Base-by-base conservation (phyloP, 768 basidiomycete genomes). In the Suillus weaverae region DNA sequence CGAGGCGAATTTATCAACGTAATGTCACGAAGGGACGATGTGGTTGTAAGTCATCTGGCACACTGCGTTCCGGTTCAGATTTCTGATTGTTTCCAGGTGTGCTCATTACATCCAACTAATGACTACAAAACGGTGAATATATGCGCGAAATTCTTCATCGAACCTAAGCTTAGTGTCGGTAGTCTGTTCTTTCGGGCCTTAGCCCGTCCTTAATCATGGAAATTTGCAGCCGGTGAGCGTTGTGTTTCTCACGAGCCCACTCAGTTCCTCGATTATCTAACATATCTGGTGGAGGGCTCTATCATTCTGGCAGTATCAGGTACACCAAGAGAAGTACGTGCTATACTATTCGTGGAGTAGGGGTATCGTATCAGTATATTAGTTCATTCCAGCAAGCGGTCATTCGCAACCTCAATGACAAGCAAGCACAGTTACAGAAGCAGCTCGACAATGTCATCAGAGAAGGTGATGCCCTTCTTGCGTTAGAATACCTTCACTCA, bases 251-350 rank as follows among this genome's bases (percentile, higher is more conserved):
- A 20, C 4, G 6, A 41, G 20, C 26, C 39, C 18, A 13, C 10
- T 3, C 5, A 10, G 18, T 36, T 61, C 22, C 18, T 14, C 55
- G 32, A 44, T 13, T 20, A 66, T 39, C 35, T 59, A 57, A 51
- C 53, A 26, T 53, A 39, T 59, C 54, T 67, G 66, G 59, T 72
- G 53, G 5, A 92, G 92, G 26, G 91, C 93, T 5, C 84, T 94
- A 64, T 91, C 92, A 4, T 95, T 95, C 74, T 95, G 93, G 93
- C 91, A 93, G 74, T 95, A 95, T 74, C 93, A 95, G 71, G 85
- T 89, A 60, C 90, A 92, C 67, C 93, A 95, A 76, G 93, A 95
- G 79, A 88, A 85, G 92, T 91, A 63, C 64, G 77, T 69, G 30
- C 26, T 7, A 64, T 35, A 35, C 33, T 41, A 32, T 18, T 30